A percentile compares a stretch with the other conserved stretches of the same genome.
These are phyloP conservation scores for Brassica cretica DNA, from an alignment of 345 rosid species.

Conservation along the genomic window DNA sequence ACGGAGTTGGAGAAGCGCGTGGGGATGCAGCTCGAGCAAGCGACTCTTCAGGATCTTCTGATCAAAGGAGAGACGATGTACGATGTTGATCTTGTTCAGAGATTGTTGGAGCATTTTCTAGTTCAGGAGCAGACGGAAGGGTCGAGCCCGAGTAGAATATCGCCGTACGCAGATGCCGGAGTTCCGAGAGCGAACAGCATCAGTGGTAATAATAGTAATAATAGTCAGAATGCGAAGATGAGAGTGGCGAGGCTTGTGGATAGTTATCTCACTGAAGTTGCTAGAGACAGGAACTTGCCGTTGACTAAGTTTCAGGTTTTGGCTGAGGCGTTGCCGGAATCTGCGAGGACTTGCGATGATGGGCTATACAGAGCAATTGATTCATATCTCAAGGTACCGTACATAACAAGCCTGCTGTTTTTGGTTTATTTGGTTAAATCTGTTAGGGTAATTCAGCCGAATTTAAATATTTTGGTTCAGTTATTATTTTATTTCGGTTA, in stretches of 20 bases:
- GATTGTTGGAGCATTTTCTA: not conserved
- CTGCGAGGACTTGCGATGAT: not conserved
- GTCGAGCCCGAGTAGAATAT: not conserved
- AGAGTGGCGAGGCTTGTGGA: slow-evolving; percentile 1
- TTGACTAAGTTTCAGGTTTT: not conserved
- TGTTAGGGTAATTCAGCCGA: not conserved
- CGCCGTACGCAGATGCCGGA: not conserved
- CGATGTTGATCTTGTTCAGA: not conserved
- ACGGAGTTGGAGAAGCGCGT: not conserved
- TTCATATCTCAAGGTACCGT: not conserved
- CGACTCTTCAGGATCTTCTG: not conserved
- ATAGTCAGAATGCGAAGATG: not conserved
- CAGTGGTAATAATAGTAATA: not conserved
- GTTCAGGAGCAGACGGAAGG: not conserved
- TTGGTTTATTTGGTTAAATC: not conserved
- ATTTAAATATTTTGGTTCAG: not conserved
- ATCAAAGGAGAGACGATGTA: not conserved
- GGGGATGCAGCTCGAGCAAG: not conserved
- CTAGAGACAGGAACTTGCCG: not conserved
- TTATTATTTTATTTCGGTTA: no score
- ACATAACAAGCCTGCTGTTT: not conserved
- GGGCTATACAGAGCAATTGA: not conserved
- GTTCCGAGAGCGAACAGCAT: not conserved
- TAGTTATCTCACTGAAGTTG: not conserved
- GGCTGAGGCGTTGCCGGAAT: not conserved